A percentile compares a stretch with the other conserved stretches of the same genome.
These are phyloP conservation scores for Punica granatum DNA, from an alignment of 345 rosid species.

Conservation along the genomic window DNA sequence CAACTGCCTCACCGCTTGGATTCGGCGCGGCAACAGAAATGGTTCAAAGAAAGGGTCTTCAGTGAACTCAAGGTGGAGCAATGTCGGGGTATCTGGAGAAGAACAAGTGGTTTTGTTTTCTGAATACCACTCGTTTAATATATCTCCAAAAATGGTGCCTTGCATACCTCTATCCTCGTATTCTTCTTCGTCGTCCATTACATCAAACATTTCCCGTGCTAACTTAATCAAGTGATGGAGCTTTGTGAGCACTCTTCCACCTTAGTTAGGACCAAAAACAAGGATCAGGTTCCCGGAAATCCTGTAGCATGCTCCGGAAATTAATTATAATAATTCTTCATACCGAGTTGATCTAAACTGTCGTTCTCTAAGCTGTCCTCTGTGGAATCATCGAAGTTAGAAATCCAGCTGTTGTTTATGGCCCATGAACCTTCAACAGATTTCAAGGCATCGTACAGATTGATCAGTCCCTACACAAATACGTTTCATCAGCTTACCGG, in stretches of 20 bases:
- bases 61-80: slow-evolving; percentile 20
- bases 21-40: slow-evolving; percentile 20
- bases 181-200: slow-evolving; percentile 23
- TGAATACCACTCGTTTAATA: not conserved
- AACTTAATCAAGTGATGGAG: slow-evolving; percentile 24
- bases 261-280: slow-evolving; percentile 11
- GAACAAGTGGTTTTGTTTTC: slow-evolving; percentile 11
- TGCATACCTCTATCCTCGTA: slow-evolving; percentile 9
- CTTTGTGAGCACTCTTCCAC: slow-evolving; percentile 26
- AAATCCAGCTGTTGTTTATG: slow-evolving; percentile 16
- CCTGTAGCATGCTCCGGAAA: not conserved
- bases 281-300: not conserved
- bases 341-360: slow-evolving; percentile 11
- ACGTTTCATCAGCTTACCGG: not conserved
- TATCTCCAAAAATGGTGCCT: slow-evolving; percentile 6
- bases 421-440: slow-evolving; percentile 28
- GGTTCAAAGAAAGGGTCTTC: slow-evolving; percentile 15
- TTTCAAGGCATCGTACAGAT: slow-evolving; percentile 26
- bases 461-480: slow-evolving; percentile 18
- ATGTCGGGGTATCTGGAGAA: slow-evolving; percentile 28
- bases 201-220: slow-evolving; percentile 20
- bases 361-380: slow-evolving; percentile 1
- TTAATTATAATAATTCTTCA: not conserved
- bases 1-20: slow-evolving; percentile 8
- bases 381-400: slow-evolving; percentile 4